Evolutionary conservation across 225 moss, liverwort and hornwort genomes (phyloP).

Genomic region (Pseudisothecium myosuroides): DNA sequence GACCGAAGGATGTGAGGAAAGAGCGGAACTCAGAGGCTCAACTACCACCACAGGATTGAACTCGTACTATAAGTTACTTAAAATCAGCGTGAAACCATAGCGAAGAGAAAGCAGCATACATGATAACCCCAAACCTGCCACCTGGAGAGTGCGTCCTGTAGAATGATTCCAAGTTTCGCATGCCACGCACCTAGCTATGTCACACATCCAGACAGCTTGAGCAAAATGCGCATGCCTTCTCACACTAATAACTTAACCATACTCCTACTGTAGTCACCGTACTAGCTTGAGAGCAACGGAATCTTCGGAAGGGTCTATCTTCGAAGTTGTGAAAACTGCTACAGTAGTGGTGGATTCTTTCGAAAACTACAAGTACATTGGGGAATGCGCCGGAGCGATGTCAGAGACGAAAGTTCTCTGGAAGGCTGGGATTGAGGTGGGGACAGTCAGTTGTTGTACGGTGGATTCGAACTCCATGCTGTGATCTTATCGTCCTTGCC

Average conservation of each 20-base stretch:
- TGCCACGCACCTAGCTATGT: neutral
- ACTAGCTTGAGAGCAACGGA: neutral
- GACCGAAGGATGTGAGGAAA: neutral
- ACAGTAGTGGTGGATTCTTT: neutral
- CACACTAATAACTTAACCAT: neutral
- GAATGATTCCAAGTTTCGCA: neutral
- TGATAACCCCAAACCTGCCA: neutral
- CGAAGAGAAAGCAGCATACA: neutral
- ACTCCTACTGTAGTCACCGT: neutral
- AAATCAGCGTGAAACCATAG: neutral
- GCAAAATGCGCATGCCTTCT: neutral
- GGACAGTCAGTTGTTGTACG: neutral
- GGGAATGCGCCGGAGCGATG: neutral
- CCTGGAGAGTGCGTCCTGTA: neutral
- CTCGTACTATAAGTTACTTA: neutral
- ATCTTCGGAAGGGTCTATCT: neutral
- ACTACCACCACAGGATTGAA: neutral
- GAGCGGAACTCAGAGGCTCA: neutral
- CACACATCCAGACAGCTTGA: neutral
- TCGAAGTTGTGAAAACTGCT: neutral
- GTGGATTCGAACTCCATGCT: neutral
- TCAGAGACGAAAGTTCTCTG: neutral
- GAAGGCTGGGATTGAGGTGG: neutral
- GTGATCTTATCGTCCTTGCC: neutral
- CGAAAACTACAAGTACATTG: neutral